These are phyloP conservation scores for Arthrobotrys pseudoclavata DNA, from an alignment of 2,329 filamentous ascomycete species.

Conservation along the genomic window DNA sequence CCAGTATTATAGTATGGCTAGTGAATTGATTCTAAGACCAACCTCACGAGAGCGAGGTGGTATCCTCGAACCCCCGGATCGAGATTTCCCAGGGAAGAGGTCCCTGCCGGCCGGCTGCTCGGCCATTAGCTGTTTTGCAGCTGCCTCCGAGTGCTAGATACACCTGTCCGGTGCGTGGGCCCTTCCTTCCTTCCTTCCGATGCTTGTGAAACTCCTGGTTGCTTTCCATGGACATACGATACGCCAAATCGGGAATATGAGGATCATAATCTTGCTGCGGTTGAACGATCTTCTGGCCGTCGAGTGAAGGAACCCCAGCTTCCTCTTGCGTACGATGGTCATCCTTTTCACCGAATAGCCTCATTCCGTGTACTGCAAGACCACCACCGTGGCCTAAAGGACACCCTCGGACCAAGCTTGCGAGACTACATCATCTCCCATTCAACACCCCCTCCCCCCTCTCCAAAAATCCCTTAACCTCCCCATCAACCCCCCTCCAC, in stretches of 20 bases:
- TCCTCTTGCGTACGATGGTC: no score
- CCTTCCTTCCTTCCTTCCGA: no score
- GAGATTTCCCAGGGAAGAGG: not conserved
- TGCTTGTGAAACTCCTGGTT: not conserved
- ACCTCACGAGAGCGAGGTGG: no score
- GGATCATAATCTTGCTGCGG: not conserved
- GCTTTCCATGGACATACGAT: not conserved
- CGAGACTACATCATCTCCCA: no score
- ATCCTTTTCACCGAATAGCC: no score
- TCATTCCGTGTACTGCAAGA: no score
- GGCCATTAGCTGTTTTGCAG: not conserved
- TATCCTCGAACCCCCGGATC: no score
- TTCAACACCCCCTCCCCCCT: conserved; percentile 33
- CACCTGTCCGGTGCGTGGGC: not conserved
- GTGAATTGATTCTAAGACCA: not conserved
- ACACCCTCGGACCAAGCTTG: no score
- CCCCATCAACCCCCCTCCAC: conserved; percentile 72
- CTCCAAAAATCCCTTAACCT: conserved; percentile 33
- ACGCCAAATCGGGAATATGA: not conserved
- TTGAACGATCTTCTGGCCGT: not conserved
- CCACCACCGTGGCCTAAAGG: no score
- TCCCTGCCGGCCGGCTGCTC: no score
- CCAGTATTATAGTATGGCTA: no score
- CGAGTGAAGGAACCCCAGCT: not conserved
- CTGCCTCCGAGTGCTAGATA: not conserved